Percentiles rank a stretch among this genome's conserved stretches.
Conservation (phyloP, 73 alveolate genomes). For the Stentor coeruleus region DNA sequence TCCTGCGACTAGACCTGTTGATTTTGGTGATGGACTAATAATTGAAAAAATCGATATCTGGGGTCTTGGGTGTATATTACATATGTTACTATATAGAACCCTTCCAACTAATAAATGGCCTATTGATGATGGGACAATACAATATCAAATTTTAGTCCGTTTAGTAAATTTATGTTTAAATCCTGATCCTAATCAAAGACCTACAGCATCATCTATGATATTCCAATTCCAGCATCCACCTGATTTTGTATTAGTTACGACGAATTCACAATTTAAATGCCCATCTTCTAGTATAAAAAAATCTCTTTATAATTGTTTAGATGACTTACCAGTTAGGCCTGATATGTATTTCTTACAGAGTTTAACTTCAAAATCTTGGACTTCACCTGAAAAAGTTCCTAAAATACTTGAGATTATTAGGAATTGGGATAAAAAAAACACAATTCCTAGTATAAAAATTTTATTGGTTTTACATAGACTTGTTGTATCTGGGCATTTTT, state of each 20-base stretch:
- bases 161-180: neutral
- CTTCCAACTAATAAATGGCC: neutral
- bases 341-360: neutral
- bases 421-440: neutral
- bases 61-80: neutral
- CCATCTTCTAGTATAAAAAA: neutral
- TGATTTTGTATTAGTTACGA: neutral
- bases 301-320: neutral
- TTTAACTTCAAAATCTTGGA: neutral
- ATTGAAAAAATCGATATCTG: slow-evolving; percentile 5
- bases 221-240: too few species aligned
- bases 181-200: slow-evolving; percentile 18
- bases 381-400: neutral
- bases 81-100: neutral
- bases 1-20: slow-evolving; percentile 15
- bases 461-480: neutral
- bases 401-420: neutral
- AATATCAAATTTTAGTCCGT: neutral
- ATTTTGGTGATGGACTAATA: neutral
- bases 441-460: neutral
- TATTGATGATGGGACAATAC: neutral
- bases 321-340: neutral
- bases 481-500: neutral
- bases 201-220: neutral
- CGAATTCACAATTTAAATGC: neutral